Base-by-base conservation (phyloP, 805 yeast genomes). In the Millerozyma miso region DNA sequence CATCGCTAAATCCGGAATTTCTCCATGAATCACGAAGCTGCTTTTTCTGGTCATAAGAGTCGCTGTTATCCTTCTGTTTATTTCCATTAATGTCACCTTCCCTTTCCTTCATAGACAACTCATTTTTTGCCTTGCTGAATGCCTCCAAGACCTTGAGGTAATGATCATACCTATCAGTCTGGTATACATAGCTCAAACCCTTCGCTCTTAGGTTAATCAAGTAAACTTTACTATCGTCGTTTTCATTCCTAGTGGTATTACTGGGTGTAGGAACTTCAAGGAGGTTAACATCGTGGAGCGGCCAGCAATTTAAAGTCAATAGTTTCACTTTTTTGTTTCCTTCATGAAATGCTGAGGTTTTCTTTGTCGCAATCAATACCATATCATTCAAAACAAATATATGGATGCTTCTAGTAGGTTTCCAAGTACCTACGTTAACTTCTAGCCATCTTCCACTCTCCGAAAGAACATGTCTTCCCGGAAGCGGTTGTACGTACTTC, bases 401-500 rank as follows among this genome's bases (percentile, higher is more conserved):
- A 54, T 85, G 95, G 3, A 84, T 81, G 2, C 88, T 82, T 50
- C 85, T 81, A 29, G 83, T 70, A 0, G 89, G 83, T 58, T 87
- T 87, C 78, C 88, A 80, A 10, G 95, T 88, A 0, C 93, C 89
- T 2, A 85, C 79, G 54, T 88, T 89, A 46, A 90, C 66, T 61
- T 89, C 96, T 44, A 76, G 79, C 97, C 97, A 90, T 38, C 89
- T 76, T 2, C 85, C 84, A 58, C 88, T 80, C 53, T 89, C 93
- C 7, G 81, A 76, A 15, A 88, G 65, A 2, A 89, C 77, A 60
- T 88, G 96, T 39, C 96, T 74, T 3, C 90, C 93, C 0, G 90
- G 88, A 5, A 77, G 60, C 1, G 86, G 79, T 16, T 88, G 85
- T 32, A 89, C 71, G 46, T 76, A 79, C 54, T 85, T 85, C 52